Evolutionary conservation across 2,329 filamentous ascomycete species (phyloP).

Genomic region (Lecanicillium sp.): DNA sequence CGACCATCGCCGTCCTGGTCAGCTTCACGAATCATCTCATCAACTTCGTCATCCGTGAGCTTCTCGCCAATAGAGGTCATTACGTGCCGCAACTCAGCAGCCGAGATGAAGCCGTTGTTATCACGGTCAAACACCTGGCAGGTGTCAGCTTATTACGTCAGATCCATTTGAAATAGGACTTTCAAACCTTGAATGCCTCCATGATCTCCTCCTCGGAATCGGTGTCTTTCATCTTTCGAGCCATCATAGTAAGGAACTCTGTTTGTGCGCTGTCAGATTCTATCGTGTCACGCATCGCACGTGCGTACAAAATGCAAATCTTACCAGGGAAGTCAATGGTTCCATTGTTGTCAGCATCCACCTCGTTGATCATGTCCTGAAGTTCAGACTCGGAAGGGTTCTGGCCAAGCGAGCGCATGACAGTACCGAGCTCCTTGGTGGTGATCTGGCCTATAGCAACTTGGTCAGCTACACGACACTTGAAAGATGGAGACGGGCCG

Average conservation of each 20-base stretch:
- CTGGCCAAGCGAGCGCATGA: conserved; percentile 84
- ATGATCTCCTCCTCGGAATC: conserved; percentile 87
- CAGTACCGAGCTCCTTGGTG: conserved; percentile 81
- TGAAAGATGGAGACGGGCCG: too few relatives aligned
- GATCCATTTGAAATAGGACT: too few relatives aligned
- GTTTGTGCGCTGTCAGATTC: background rate
- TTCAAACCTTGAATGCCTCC: conserved; percentile 71
- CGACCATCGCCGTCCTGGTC: conserved; percentile 84
- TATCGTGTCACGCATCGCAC: background rate
- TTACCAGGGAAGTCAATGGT: conserved; percentile 86
- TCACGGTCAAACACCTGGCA: conserved; percentile 73
- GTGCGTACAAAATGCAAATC: conserved; percentile 16
- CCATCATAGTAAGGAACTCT: conserved; percentile 94
- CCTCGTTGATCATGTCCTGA: conserved; percentile 92
- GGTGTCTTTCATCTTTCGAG: conserved; percentile 89
- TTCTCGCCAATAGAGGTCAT: conserved; percentile 92
- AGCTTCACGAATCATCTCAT: conserved; percentile 88
- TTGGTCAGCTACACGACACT: conserved; percentile 1
- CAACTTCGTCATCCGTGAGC: conserved; percentile 82
- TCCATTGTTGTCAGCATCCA: conserved; percentile 86
- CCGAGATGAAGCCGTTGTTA: conserved; percentile 88
- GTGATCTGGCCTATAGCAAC: conserved; percentile 70
- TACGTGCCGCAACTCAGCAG: conserved; percentile 78
- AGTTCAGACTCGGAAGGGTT: conserved; percentile 86
- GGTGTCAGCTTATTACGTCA: background rate